phyloP scores from a whole-genome alignment of 805 yeast species.

The Trichomonascus vanleenenianus region DNA sequence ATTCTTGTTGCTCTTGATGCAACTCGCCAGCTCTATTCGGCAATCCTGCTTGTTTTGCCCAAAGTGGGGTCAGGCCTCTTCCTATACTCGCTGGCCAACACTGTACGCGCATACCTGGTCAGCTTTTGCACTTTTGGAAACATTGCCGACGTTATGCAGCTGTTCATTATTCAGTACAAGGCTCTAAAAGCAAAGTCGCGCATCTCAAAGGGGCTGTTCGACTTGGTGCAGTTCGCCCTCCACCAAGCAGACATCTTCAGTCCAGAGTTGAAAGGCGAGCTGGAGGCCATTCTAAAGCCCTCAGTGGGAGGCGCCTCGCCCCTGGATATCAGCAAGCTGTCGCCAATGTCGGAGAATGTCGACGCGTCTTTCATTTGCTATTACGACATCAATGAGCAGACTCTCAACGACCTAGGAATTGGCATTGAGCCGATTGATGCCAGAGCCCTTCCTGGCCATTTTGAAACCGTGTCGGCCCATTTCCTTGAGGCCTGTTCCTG shows the following conservation, averaged over 20 bases:
- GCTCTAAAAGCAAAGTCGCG: slow-evolving; percentile 13
- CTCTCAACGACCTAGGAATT: neutral
- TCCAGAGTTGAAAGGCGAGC: slow-evolving; percentile 14
- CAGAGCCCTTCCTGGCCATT: slow-evolving; percentile 6
- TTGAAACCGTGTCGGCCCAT: slow-evolving; percentile 8
- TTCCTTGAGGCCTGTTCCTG: slow-evolving; percentile 12
- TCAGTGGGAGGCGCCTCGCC: slow-evolving; percentile 13
- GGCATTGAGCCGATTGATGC: slow-evolving; percentile 8
- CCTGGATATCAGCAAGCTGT: slow-evolving; percentile 16
- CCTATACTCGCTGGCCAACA: slow-evolving; percentile 33
- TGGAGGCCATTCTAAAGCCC: slow-evolving; percentile 16
- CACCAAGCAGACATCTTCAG: neutral
- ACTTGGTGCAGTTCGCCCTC: slow-evolving; percentile 16
- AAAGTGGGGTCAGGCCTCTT: slow-evolving; percentile 48
- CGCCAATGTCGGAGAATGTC: slow-evolving; percentile 21
- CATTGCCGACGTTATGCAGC: slow-evolving; percentile 14
- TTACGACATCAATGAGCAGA: slow-evolving; percentile 1
- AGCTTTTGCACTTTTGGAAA: slow-evolving; percentile 18
- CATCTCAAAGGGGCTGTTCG: slow-evolving; percentile 19
- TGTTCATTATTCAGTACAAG: slow-evolving; percentile 14
- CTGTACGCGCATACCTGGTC: slow-evolving; percentile 12
- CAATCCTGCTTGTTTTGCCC: slow-evolving; percentile 43
- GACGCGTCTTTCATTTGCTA: neutral
- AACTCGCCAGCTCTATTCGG: slow-evolving; percentile 17
- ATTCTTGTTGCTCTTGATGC: slow-evolving; percentile 49